Conservation (phyloP, 805 yeast genomes). For the Brettanomyces sp. region DNA sequence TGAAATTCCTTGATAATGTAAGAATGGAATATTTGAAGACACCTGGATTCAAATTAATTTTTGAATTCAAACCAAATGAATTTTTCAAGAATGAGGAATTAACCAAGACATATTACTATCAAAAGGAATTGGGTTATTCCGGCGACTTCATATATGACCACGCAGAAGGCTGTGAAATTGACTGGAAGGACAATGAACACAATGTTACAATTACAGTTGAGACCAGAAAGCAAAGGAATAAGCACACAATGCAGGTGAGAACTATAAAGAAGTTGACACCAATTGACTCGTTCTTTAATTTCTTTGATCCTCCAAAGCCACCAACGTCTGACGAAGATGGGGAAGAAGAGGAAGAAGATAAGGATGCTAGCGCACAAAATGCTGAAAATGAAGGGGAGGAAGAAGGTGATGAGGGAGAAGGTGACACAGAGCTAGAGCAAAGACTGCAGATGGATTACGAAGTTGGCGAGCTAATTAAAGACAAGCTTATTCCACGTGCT, state of each 20-base stretch:
- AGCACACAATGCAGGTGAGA: conserved; percentile 91
- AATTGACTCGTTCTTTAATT: conserved; percentile 90
- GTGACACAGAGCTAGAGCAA: conserved; percentile 67
- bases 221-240: conserved; percentile 95
- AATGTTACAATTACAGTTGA: conserved; percentile 84
- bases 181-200: conserved; percentile 72
- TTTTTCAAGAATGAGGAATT: conserved; percentile 66
- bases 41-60: conserved; percentile 85
- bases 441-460: conserved; percentile 88
- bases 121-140: conserved; percentile 84
- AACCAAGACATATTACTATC: conserved; percentile 86
- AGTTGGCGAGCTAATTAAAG: conserved; percentile 93
- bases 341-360: conserved; percentile 29
- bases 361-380: conserved; percentile 51
- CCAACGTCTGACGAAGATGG: conserved; percentile 30
- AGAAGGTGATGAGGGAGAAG: conserved; percentile 47
- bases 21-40: conserved; percentile 68
- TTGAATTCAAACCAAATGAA: conserved; percentile 70
- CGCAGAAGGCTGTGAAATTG: conserved; percentile 82
- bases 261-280: conserved; percentile 92
- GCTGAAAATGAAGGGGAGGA: conserved; percentile 55
- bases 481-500: conserved; percentile 91
- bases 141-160: conserved; percentile 97
- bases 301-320: conserved; percentile 87
- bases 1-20: conserved; percentile 58